Evolutionary conservation across 129 eudicot species (phyloP).

Genomic region (Pseudognaphalium luteoalbum): DNA sequence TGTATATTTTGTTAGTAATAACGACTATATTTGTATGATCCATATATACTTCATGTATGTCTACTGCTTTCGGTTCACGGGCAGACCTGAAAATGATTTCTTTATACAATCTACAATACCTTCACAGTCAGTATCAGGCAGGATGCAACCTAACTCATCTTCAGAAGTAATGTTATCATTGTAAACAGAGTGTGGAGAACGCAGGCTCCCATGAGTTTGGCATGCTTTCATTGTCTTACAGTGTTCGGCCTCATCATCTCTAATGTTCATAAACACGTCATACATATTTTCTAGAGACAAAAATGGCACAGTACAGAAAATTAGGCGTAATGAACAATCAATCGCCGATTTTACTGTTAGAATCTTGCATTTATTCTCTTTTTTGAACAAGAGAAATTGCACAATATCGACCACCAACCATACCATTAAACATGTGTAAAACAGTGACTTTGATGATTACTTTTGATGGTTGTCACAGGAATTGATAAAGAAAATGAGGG

Average conservation of each 20-base stretch:
- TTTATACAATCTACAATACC: conserved; percentile 89
- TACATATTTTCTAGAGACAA: conserved; percentile 70
- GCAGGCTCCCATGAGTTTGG: conserved; percentile 85
- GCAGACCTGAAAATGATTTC: conserved; percentile 59
- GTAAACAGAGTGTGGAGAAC: conserved; percentile 71
- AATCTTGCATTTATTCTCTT: background rate
- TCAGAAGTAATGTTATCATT: conserved; percentile 20
- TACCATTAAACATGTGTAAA: background rate
- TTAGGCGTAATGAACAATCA: background rate
- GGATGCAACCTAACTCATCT: conserved; percentile 45
- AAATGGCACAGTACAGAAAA: background rate
- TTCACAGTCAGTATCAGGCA: conserved; percentile 66
- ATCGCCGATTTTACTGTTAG: background rate
- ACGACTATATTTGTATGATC: background rate
- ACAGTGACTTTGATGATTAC: background rate
- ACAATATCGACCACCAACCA: background rate
- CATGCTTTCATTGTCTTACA: conserved; percentile 99
- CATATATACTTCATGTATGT: background rate
- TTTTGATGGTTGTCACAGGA: no score
- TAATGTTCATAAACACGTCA: conserved; percentile 83
- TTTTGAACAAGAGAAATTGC: background rate
- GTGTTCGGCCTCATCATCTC: conserved; percentile 99
- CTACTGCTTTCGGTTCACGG: conserved; percentile 13
- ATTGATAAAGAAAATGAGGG: no score
- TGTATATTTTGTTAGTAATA: background rate